Evolutionary conservation across 352 stramenopile genomes (phyloP).

Genomic region (Pythium diclinum): DNA sequence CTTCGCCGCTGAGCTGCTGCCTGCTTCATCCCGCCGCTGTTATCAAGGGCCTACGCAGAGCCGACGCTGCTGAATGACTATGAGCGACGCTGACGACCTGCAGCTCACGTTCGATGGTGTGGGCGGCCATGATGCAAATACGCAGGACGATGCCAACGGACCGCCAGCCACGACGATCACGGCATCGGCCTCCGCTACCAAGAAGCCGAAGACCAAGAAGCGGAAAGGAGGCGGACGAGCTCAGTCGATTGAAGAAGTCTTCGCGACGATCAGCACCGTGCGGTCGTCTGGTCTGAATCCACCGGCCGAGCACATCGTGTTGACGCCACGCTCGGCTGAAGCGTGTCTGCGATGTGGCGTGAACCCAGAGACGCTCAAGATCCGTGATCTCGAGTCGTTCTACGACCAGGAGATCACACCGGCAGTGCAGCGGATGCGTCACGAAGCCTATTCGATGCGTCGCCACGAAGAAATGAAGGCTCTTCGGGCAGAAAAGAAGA

Average conservation of each 20-base stretch:
- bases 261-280: slow-evolving; percentile 68
- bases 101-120: slow-evolving; percentile 21
- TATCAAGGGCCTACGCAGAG: neutral
- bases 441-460: slow-evolving; percentile 91
- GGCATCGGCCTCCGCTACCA: slow-evolving; percentile 12
- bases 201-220: slow-evolving; percentile 59
- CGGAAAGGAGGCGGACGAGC: slow-evolving; percentile 47
- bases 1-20: neutral
- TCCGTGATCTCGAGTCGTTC: slow-evolving; percentile 91
- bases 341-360: slow-evolving; percentile 88
- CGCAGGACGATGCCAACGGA: neutral
- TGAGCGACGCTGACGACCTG: slow-evolving; percentile 7
- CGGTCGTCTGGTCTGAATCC: slow-evolving; percentile 70
- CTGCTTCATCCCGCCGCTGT: neutral
- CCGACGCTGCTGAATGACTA: neutral
- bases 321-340: slow-evolving; percentile 88
- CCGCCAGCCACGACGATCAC: neutral
- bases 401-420: slow-evolving; percentile 77
- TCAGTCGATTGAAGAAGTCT: slow-evolving; percentile 76
- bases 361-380: slow-evolving; percentile 90
- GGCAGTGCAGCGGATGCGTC: slow-evolving; percentile 88
- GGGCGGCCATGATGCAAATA: neutral
- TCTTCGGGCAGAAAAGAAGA: slow-evolving; percentile 74
- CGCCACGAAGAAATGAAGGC: slow-evolving; percentile 91
- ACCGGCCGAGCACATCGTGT: slow-evolving; percentile 66